phyloP scores from a whole-genome alignment of 306 rosid species.

The Chamaecrista fasciculata region DNA sequence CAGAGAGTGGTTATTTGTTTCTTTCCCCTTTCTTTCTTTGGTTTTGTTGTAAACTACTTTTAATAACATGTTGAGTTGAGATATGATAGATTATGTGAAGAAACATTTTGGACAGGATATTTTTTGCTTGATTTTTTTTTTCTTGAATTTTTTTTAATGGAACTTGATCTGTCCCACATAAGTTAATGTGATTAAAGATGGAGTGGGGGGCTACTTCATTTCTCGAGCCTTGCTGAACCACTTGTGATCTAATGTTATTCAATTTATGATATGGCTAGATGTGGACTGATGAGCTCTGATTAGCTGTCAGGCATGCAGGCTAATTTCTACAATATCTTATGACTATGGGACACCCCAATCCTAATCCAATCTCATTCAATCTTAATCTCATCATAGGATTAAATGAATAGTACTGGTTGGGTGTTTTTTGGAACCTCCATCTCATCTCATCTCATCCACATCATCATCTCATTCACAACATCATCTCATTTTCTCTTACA shows the following conservation, averaged over 20 bases:
- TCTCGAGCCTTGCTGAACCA: neutral
- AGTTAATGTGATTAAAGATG: neutral
- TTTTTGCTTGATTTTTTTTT: neutral
- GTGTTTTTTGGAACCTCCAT: no score
- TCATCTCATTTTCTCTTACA: no score
- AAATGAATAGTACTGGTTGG: no score
- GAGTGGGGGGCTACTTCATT: neutral
- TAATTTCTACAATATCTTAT: neutral
- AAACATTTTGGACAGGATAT: neutral
- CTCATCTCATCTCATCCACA: no score
- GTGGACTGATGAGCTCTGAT: neutral
- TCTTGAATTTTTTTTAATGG: neutral
- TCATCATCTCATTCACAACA: no score
- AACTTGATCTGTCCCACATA: neutral
- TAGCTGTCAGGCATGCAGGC: neutral
- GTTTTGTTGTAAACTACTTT: neutral
- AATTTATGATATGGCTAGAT: neutral
- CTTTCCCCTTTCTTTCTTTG: neutral
- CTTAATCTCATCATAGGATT: no score
- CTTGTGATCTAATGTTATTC: neutral
- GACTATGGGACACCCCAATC: no score
- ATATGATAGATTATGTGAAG: neutral
- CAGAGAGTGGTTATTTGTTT: neutral
- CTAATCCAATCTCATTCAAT: no score
- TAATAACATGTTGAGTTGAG: neutral